phyloP scores from a whole-genome alignment of 2,329 filamentous ascomycete genomes.

The Neofusicoccum ribis region DNA sequence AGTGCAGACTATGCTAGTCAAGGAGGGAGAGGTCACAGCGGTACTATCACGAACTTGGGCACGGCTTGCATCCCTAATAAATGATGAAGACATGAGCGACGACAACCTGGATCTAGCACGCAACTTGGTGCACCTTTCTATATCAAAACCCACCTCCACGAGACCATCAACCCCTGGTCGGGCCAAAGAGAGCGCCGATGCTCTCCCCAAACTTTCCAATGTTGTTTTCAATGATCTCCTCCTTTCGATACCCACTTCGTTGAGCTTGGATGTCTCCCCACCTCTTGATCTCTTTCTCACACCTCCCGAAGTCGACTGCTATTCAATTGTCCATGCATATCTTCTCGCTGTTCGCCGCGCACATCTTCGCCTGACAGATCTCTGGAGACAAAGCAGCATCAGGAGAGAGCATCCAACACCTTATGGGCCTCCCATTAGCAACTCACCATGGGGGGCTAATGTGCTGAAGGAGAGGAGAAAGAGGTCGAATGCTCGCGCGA shows the following conservation, averaged over 20 bases:
- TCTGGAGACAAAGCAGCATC: slow-evolving; percentile 83
- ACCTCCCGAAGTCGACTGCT: slow-evolving; percentile 71
- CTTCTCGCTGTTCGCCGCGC: slow-evolving; percentile 81
- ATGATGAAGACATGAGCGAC: slow-evolving; percentile 71
- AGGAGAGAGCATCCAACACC: slow-evolving; percentile 76
- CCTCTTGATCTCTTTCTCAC: slow-evolving; percentile 88
- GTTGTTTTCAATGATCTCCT: slow-evolving; percentile 76
- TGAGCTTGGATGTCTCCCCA: slow-evolving; percentile 72
- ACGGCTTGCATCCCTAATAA: slow-evolving; percentile 72
- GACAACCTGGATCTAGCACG: slow-evolving; percentile 82
- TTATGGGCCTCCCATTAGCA: slow-evolving; percentile 60
- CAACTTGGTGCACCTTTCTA: slow-evolving; percentile 68
- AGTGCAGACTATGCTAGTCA: slow-evolving; percentile 62
- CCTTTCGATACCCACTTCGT: slow-evolving; percentile 70
- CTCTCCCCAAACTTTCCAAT: slow-evolving; percentile 42
- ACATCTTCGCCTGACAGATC: slow-evolving; percentile 76
- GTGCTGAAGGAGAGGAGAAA: slow-evolving; percentile 63
- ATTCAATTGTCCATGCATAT: slow-evolving; percentile 85
- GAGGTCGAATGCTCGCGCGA: slow-evolving; percentile 63
- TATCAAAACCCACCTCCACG: slow-evolving; percentile 49
- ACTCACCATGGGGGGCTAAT: slow-evolving; percentile 59
- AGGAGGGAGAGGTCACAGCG: slow-evolving; percentile 81
- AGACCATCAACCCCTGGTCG: slow-evolving; percentile 44
- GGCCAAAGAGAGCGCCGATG: slow-evolving; percentile 33
- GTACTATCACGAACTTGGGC: slow-evolving; percentile 78